phyloP scores from a whole-genome alignment of 1,284 basidiomycete species.

The Apiotrichum gracile region DNA sequence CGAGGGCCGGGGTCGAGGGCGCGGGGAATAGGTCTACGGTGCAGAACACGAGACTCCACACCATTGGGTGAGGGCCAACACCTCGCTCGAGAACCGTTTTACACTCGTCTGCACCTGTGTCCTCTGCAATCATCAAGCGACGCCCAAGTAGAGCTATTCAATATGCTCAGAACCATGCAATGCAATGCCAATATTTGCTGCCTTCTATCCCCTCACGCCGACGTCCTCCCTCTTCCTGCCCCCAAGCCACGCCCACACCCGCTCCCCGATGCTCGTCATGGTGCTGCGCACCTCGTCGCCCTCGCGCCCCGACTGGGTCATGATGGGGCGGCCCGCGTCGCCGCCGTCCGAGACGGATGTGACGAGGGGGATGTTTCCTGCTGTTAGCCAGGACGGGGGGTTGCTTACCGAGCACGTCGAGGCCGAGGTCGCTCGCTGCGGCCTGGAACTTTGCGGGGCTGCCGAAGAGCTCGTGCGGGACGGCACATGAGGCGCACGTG shows the following conservation, averaged over 20 bases:
- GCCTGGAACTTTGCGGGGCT: slow-evolving; percentile 60
- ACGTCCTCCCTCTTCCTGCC: slow-evolving; percentile 1
- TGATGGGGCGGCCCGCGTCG: slow-evolving; percentile 60
- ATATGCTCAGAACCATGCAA: neutral
- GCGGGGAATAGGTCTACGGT: no score
- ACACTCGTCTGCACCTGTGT: no score
- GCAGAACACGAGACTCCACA: no score
- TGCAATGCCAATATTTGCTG: neutral
- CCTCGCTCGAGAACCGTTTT: no score
- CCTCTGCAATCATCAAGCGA: no score
- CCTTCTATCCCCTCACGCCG: slow-evolving; percentile 8
- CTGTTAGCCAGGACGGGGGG: no score
- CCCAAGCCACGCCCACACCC: slow-evolving; percentile 40
- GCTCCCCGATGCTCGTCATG: slow-evolving; percentile 32
- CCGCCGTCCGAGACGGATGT: slow-evolving; percentile 68
- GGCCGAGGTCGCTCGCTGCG: slow-evolving; percentile 57
- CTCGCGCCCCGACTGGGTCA: slow-evolving; percentile 39
- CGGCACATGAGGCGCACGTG: slow-evolving; percentile 69
- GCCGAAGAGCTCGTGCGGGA: slow-evolving; percentile 74
- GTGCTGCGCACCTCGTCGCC: slow-evolving; percentile 35
- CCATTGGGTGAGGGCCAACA: no score
- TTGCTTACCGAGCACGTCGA: slow-evolving; percentile 68
- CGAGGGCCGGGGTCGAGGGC: no score
- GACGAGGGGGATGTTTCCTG: slow-evolving; percentile 67
- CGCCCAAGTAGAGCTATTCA: no score